Base-by-base conservation (phyloP, 306 rosid species). In the Corylus heterophylla region DNA sequence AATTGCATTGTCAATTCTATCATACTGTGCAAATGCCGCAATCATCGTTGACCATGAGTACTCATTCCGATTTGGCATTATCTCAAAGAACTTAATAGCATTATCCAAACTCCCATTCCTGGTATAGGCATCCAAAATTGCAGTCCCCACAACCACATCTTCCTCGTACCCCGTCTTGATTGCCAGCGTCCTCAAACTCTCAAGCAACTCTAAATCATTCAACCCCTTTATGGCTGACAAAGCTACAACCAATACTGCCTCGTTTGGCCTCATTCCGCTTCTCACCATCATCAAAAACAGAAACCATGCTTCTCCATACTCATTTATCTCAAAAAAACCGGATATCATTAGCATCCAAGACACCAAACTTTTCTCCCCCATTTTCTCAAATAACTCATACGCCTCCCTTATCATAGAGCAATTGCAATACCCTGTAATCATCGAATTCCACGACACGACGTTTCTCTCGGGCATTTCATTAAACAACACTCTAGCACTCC, bases 261-360 rank as follows among this genome's bases (percentile, higher is more conserved):
- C 82, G 66, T 80, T 68, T 7, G 72, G 78, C 76, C 69, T 80
- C 79, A 47, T 73, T 14, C 79, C 83, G 29, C 66, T 67, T 75
- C 79, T 67, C 62, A 66, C 27, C 77, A 80, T 80, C 74, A 50
- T 67, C 22, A 50, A 68, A 68, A 84, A 77, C 4, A 81, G 49
- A 70, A 12, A 5, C 82, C 71, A 84, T 7, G 80, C 87, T 55
- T 49, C 66, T 12, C 54, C 39, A 52, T 39, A 69, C 63, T 59
- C 79, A 39, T 68, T 27, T 37, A 67, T 58, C 79, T 74, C 74
- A 17, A 68, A 75, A 68, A 77, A 77, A 49, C 82, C 80, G 16
- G 82, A 85, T 31, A 85, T 67, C 85, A 85, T 77, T 52, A 77
- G 75, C 83, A 78, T 49, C 88, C 88, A 78, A 49, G 83, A 77